These are phyloP conservation scores for Cornus suecica DNA, from an alignment of 148 eudicot species.

Conservation along the genomic window DNA sequence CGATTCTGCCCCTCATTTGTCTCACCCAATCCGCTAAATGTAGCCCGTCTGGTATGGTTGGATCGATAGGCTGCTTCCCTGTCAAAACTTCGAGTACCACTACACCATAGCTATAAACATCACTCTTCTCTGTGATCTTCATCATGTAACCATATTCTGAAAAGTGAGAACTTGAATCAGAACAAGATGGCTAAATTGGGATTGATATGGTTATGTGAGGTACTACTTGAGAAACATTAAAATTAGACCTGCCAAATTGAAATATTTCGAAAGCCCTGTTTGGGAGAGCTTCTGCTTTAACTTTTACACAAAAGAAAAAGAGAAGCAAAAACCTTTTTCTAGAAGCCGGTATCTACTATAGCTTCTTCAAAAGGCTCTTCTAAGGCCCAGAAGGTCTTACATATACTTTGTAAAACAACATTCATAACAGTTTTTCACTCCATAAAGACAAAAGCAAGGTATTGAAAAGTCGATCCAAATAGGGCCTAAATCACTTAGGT, in stretches of 20 bases:
- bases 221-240: background rate
- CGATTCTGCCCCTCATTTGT: conserved; percentile 35
- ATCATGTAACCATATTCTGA: conserved; percentile 76
- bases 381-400: no score
- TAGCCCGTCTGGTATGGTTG: conserved; percentile 69
- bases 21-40: conserved; percentile 71
- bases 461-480: no score
- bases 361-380: no score
- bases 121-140: conserved; percentile 94
- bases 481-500: background rate
- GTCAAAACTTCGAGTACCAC: conserved; percentile 77
- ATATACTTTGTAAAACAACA: no score
- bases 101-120: conserved; percentile 86
- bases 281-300: no score
- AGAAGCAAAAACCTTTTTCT: no score
- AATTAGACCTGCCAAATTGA: background rate
- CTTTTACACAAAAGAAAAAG: no score
- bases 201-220: background rate
- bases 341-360: no score
- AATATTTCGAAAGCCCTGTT: no score
- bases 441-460: no score
- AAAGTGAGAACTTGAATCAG: background rate
- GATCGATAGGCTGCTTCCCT: conserved; percentile 89
- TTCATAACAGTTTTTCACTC: no score
- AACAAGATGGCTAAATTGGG: background rate